Conservation (phyloP, 306 rosid genomes). For the Medicago ruthenica region DNA sequence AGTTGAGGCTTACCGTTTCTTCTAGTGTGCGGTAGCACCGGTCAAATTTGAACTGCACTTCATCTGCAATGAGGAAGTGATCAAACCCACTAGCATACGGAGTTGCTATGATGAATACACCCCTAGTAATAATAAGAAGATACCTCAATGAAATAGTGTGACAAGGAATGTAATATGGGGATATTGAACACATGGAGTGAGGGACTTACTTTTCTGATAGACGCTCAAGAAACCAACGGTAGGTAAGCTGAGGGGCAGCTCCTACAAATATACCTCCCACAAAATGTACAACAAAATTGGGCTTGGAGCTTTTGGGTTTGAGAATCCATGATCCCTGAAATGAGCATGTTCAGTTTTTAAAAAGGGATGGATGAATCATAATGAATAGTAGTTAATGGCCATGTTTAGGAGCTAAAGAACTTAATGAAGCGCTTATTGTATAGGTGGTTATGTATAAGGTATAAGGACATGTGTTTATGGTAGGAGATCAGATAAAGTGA, state of each 20-base stretch:
- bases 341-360: not conserved
- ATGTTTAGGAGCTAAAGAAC: too few species aligned
- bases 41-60: conserved; percentile 93
- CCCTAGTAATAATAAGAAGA: conserved; percentile 69
- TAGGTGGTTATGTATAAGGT: too few species aligned
- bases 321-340: conserved; percentile 97
- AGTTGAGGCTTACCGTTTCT: conserved; percentile 63
- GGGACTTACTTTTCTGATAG: conserved; percentile 77
- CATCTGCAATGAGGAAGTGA: conserved; percentile 95
- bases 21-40: conserved; percentile 74
- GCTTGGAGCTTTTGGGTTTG: conserved; percentile 69
- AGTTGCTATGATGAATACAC: conserved; percentile 87
- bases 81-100: conserved; percentile 99
- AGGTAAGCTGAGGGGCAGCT: conserved; percentile 98
- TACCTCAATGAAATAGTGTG: conserved; percentile 1
- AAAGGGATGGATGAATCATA: not conserved
- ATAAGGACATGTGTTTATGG: not conserved
- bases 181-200: conserved; percentile 42
- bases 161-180: conserved; percentile 14
- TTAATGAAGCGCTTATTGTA: too few species aligned
- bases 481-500: too few species aligned
- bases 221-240: conserved; percentile 90
- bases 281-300: conserved; percentile 85
- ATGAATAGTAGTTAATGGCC: too few species aligned
- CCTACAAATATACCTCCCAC: conserved; percentile 97